Base-by-base conservation (phyloP, 805 yeast genomes). In the Starmerella gropengiesseri region DNA sequence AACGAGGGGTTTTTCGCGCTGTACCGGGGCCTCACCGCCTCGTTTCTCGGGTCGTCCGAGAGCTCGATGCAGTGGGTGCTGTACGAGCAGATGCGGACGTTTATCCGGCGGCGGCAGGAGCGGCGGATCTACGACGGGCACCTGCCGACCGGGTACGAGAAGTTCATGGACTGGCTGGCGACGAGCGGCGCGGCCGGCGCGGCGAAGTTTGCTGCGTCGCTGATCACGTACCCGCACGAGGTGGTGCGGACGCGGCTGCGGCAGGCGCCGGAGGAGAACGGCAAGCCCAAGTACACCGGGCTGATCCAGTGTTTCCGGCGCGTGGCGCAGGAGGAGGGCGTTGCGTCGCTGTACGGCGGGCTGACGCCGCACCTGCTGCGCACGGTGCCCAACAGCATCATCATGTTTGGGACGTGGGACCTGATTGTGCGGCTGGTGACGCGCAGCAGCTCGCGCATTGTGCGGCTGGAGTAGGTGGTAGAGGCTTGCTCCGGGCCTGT, bases 391-490 rank as follows among this genome's bases (percentile, higher is more conserved):
- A 91, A 91, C 63, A 82, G 94, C 57, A 86, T 91, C 59, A 89
- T 91, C 54, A 91, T 91, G 98, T 91, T 91, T 67, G 98, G 99
- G 35, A 87, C 97, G 3, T 91, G 97, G 97, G 99, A 91, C 59
- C 60, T 91, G 26, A 76, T 81, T 43, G 76, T 80, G 37, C 71
- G 70, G 12, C 29, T 43, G 8, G 40, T 47, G 2, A 31, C 47
- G 6, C 37, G 42, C 5, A 11, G 21, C 27, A 31, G n/a, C 18
- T 13, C 35, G 13, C 23, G 35, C 11, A 20, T 31, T 7, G 35
- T 31, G 11, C 16, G 26, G 4, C 35, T 31, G 11, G 35, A 31
- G n/a, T n/a, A n/a, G n/a, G 8, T 22, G 25, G 25, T 22, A 7
- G 6, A 5, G 9, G 28, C 28, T 26, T 26, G 12, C 28, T 8